Percentiles rank a stretch among this genome's conserved stretches.
Conservation (phyloP, 352 stramenopile species). For the Globisporangium sylvaticum region DNA sequence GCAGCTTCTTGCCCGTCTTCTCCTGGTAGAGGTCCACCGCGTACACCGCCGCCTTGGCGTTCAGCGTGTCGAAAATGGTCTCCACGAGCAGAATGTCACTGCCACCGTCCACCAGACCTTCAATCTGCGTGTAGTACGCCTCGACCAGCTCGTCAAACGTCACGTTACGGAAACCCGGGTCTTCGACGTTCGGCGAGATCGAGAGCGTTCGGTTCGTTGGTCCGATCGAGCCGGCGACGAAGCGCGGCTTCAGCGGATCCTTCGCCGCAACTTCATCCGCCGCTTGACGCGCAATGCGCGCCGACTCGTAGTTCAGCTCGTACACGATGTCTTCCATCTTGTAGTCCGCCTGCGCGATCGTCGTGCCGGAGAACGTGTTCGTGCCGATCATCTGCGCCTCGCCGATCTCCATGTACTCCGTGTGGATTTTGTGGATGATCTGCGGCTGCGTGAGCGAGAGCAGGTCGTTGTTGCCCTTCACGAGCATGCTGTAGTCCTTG, state of each 20-base stretch:
- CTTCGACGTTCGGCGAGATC: slow-evolving; percentile 95
- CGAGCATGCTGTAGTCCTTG: slow-evolving; percentile 86
- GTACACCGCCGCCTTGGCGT: slow-evolving; percentile 96
- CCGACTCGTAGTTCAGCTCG: slow-evolving; percentile 94
- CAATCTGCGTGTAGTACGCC: slow-evolving; percentile 94
- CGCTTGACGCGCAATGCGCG: slow-evolving; percentile 87
- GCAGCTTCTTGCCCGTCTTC: slow-evolving; percentile 86
- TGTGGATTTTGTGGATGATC: slow-evolving; percentile 95
- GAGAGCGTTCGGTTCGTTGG: slow-evolving; percentile 95
- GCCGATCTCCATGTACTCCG: slow-evolving; percentile 91
- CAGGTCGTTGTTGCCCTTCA: slow-evolving; percentile 98
- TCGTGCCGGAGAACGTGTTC: slow-evolving; percentile 96
- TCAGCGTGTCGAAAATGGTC: slow-evolving; percentile 98
- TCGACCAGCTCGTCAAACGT: slow-evolving; percentile 97
- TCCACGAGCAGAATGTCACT: slow-evolving; percentile 95
- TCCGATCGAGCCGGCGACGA: slow-evolving; percentile 94
- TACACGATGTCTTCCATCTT: slow-evolving; percentile 95
- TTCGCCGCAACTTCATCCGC: slow-evolving; percentile 92
- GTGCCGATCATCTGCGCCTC: slow-evolving; percentile 94
- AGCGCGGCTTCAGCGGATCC: slow-evolving; percentile 91
- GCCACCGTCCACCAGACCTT: slow-evolving; percentile 94
- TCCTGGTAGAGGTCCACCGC: slow-evolving; percentile 93
- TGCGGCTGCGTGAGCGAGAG: slow-evolving; percentile 93
- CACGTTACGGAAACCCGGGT: slow-evolving; percentile 92
- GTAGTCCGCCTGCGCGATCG: slow-evolving; percentile 96